Percentiles rank a stretch among this genome's conserved stretches.
Evolutionary conservation across 1,284 basidiomycete species (phyloP).

Genomic region (Boletellus dicymbophilus): DNA sequence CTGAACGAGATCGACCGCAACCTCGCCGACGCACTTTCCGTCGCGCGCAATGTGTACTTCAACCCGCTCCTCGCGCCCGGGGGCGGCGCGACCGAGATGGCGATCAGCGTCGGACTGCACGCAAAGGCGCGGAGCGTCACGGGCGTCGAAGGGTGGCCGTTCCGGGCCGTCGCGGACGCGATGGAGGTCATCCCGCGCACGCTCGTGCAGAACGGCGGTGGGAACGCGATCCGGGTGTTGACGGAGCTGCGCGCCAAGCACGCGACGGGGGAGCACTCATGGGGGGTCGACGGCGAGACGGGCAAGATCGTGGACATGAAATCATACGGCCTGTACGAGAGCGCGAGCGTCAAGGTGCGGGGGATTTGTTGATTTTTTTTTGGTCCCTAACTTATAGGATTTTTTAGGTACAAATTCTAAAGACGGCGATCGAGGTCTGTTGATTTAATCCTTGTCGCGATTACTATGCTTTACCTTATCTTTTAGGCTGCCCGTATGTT

Average conservation of each 20-base stretch:
- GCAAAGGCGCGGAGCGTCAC: slow-evolving; percentile 78
- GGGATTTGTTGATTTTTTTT: neutral
- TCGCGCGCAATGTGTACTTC: slow-evolving; percentile 97
- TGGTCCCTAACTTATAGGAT: neutral
- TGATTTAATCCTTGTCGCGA: no score
- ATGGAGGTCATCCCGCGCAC: slow-evolving; percentile 98
- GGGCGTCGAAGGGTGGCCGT: slow-evolving; percentile 90
- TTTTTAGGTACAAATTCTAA: slow-evolving; percentile 86
- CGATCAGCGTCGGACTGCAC: slow-evolving; percentile 89
- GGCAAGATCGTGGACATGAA: slow-evolving; percentile 98
- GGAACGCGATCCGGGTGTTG: slow-evolving; percentile 91
- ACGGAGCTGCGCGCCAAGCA: slow-evolving; percentile 96
- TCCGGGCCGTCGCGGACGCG: slow-evolving; percentile 91
- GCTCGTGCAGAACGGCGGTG: slow-evolving; percentile 94
- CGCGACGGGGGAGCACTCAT: slow-evolving; percentile 86
- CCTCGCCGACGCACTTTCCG: slow-evolving; percentile 96
- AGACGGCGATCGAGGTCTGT: slow-evolving; percentile 93
- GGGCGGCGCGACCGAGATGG: slow-evolving; percentile 98
- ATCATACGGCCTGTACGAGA: slow-evolving; percentile 91
- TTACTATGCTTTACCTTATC: no score
- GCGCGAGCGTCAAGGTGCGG: slow-evolving; percentile 88
- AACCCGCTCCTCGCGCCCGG: slow-evolving; percentile 92
- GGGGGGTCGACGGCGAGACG: slow-evolving; percentile 94
- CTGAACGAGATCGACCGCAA: slow-evolving; percentile 98
- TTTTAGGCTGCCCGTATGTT: slow-evolving; percentile 83